Evolutionary conservation across 2,329 filamentous ascomycete genomes (phyloP).

Genomic region (Xylariaceae sp.): DNA sequence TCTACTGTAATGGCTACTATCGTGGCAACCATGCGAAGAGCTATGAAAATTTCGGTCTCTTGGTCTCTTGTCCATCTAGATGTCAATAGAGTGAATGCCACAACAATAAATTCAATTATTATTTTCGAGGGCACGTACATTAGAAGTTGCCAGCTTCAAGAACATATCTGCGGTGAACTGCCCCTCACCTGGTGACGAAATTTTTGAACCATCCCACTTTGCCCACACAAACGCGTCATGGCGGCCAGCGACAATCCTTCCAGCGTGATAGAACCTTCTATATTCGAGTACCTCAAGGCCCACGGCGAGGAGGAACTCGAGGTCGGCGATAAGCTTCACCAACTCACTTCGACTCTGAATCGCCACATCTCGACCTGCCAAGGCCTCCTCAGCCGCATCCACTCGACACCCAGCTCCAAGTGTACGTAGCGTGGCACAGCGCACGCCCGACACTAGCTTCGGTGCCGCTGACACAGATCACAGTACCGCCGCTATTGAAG

Average conservation of each 20-base stretch:
- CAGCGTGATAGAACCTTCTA: constrained; percentile 73
- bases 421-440: constrained; percentile 45
- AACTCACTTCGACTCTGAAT: constrained; percentile 80
- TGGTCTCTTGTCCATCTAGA: too few relatives aligned
- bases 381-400: constrained; percentile 83
- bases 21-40: too few relatives aligned
- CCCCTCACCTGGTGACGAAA: constrained; percentile 11
- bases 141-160: background rate
- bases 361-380: constrained; percentile 81
- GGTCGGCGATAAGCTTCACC: constrained; percentile 80
- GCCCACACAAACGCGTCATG: constrained; percentile 5
- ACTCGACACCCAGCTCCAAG: constrained; percentile 74
- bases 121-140: background rate
- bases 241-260: constrained; percentile 33
- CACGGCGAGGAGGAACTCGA: constrained; percentile 87
- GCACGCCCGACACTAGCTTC: background rate
- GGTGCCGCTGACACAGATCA: constrained; percentile 10
- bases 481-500: constrained; percentile 70
- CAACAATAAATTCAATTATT: background rate
- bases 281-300: constrained; percentile 85
- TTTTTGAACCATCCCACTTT: constrained; percentile 3
- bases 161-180: background rate
- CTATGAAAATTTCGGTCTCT: too few relatives aligned
- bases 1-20: too few relatives aligned
- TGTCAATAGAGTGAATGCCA: too few relatives aligned